Evolutionary conservation across 768 basidiomycete species (phyloP).

Genomic region (Cyclocybe aegerita): DNA sequence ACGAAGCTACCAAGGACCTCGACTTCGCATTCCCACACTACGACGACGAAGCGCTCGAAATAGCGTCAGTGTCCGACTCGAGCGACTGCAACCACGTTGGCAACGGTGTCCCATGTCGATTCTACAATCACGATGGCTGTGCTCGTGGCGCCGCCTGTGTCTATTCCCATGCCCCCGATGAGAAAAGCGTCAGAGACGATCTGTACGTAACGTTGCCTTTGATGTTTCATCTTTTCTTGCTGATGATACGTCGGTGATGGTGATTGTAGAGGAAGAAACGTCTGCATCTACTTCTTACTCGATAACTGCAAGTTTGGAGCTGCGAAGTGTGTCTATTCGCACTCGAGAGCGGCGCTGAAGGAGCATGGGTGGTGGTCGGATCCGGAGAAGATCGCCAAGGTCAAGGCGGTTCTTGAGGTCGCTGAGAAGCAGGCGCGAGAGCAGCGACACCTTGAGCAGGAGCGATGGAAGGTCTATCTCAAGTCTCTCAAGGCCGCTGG

Average conservation of each 20-base stretch:
- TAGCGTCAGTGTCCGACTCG: slow-evolving; percentile 48
- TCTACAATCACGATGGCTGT: slow-evolving; percentile 58
- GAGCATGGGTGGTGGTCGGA: slow-evolving; percentile 47
- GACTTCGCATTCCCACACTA: slow-evolving; percentile 34
- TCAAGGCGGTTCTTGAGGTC: slow-evolving; percentile 26
- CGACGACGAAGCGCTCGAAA: slow-evolving; percentile 33
- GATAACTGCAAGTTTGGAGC: slow-evolving; percentile 34
- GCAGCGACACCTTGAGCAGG: slow-evolving; percentile 14
- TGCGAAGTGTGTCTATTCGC: slow-evolving; percentile 46
- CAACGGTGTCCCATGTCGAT: slow-evolving; percentile 52
- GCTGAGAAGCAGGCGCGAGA: slow-evolving; percentile 22
- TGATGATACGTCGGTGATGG: not conserved
- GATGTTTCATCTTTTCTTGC: not conserved
- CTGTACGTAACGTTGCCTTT: slow-evolving; percentile 35
- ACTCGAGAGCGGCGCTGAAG: slow-evolving; percentile 44
- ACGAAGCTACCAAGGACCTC: slow-evolving; percentile 18
- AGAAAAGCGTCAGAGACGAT: slow-evolving; percentile 53
- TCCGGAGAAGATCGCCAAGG: slow-evolving; percentile 24
- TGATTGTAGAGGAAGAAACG: slow-evolving; percentile 45
- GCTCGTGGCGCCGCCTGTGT: slow-evolving; percentile 37
- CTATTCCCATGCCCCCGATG: slow-evolving; percentile 55
- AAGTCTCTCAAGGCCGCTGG: slow-evolving; percentile 14
- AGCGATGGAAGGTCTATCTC: slow-evolving; percentile 18
- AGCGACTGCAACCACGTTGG: slow-evolving; percentile 54
- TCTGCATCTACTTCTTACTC: slow-evolving; percentile 37